Conservation (phyloP, 2,329 filamentous ascomycete genomes). For the Fusarium nygamai region DNA sequence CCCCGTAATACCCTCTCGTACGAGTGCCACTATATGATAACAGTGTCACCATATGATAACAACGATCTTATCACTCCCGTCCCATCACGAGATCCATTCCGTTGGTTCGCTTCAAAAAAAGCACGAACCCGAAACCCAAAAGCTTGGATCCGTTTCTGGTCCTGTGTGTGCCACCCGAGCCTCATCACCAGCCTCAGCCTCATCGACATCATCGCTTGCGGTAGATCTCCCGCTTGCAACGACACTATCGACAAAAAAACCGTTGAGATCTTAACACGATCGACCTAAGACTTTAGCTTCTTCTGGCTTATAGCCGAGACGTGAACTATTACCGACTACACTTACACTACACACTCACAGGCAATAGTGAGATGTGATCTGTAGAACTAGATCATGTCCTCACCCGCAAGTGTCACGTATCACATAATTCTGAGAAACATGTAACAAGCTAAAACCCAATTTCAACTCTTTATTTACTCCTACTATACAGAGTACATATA, state of each 20-base stretch:
- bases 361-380: neutral
- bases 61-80: neutral
- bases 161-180: slow-evolving; percentile 3
- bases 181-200: slow-evolving; percentile 21
- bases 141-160: neutral
- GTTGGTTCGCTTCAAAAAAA: slow-evolving; percentile 16
- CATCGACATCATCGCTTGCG: neutral
- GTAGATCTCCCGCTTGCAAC: slow-evolving; percentile 14
- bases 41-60: neutral
- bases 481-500: slow-evolving; percentile 11
- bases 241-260: neutral
- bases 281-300: neutral
- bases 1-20: neutral
- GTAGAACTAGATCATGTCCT: neutral
- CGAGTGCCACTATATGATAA: neutral
- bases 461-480: slow-evolving; percentile 31
- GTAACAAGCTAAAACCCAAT: slow-evolving; percentile 6
- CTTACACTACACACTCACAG: too few species aligned
- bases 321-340: neutral
- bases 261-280: slow-evolving; percentile 21
- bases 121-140: slow-evolving; percentile 22
- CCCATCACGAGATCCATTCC: neutral
- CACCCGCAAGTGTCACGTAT: slow-evolving; percentile 22
- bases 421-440: slow-evolving; percentile 4
- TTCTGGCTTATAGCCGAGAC: slow-evolving; percentile 4